Base-by-base conservation (phyloP, 164 flowering plant genomes). In the Annona cherimola region DNA sequence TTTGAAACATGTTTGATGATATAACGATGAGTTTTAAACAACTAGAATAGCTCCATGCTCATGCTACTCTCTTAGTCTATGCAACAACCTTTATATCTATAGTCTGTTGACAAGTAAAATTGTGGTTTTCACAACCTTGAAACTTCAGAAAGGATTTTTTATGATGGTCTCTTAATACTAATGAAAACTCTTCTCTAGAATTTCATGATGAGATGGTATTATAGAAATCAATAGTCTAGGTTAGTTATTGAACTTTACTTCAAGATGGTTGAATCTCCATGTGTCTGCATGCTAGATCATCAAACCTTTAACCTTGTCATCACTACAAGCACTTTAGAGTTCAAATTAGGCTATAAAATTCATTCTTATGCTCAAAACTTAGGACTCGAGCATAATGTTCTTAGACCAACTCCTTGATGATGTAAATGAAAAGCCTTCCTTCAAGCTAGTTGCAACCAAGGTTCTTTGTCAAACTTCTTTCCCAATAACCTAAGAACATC, bases 271-370 rank as follows among this genome's bases (percentile, higher is more conserved):
- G 60, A 16, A 7, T 68, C 54, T 45, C 11, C 2, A 42, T 5
- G 6, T 39, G 63, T 19, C 4, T 71, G 74, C 41, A 4, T 35
- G 12, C 72, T 73, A 1, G 76, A 74, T 69, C 50, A 62, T 1
- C 69, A 63, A 41, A 74, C 76, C 12, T 74, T 69, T 54, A 62
- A 69, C 61, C 63, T 74, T 46, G 76, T 74, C 20, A n/a, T 69
- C 2, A 63, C 66, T 14, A 69, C 73, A 5, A 69, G 76, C 61
- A 69, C 69, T 11, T 62, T 63, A 0, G 76, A 74, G 16, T 46
- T 46, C 50, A 73, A 74, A 40, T 69, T 61, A 19, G 76, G 68
- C 20, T 43, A 26, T 8, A 20, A 42, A 50, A 64, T 65, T 4
- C 68, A 63, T 42, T 8, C 45, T 20, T 46, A 50, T 63, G 54